Base-by-base conservation (phyloP, 1,284 basidiomycete genomes). In the Fomes fomentarius region DNA sequence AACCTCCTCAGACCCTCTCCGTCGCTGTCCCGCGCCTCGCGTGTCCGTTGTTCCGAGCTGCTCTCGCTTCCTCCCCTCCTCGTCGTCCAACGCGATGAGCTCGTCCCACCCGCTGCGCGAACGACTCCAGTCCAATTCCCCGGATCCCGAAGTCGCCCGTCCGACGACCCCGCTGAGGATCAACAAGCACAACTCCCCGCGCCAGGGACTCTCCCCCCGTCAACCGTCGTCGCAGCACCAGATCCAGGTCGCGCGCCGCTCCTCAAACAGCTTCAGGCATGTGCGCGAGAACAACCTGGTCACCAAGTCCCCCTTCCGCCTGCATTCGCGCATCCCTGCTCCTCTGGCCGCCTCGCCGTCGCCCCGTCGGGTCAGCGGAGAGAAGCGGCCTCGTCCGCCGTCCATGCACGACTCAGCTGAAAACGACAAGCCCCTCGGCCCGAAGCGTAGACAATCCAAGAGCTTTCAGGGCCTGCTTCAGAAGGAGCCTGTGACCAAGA, bases 261-360 rank as follows among this genome's bases (percentile, higher is more conserved):
- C 87, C 3, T 93, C 89, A 17, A 87, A 84, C 47, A 92, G 89
- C 65, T 95, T 91, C 76, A 90, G 85, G 65, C 90, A 92, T 71
- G 81, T 94, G 61, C 82, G 83, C 59, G 87, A 77, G 58, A 93
- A 90, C 71, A 87, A 89, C 63, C 85, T 95, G 50, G 94, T 96
- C 21, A 87, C 88, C 42, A 94, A 94, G 64, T 95, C 92, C 10
- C 92, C 92, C 8, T 98, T 98, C 79, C 93, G 92, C 64, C 80
- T 79, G 1, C 81, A 83, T 54, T n/a, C n/a, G n/a, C n/a, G n/a
- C n/a, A 74, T 81, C 25, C 76, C 80, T 33, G 52, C 51, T 12
- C 22, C 47, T 8, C 35, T 38, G 22, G 17, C 19, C n/a, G 34
- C 52, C 33, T 71, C 76, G 14, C 75, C 82, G 38, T 72, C 78